These are phyloP conservation scores for Fusarium sp. DNA, from an alignment of 2,329 filamentous ascomycete species.

Conservation along the genomic window DNA sequence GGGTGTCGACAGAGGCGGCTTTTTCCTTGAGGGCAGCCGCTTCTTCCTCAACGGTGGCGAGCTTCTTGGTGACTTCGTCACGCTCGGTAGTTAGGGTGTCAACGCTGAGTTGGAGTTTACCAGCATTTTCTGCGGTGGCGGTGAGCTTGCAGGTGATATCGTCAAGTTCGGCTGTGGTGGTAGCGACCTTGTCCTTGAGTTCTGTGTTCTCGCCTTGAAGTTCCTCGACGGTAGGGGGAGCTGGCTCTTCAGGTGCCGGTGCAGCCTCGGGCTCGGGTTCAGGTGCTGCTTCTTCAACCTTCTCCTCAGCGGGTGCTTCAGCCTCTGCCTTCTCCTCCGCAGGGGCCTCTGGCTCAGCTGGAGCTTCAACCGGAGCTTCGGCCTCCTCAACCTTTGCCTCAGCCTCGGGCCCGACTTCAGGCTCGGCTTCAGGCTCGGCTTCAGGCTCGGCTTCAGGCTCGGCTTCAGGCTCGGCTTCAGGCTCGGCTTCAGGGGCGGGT, in stretches of 20 bases:
- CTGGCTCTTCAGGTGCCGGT: not conserved
- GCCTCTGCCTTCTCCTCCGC: not conserved
- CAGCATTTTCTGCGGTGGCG: conserved; percentile 23
- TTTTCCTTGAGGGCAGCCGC: conserved; percentile 28
- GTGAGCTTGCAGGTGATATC: conserved; percentile 27
- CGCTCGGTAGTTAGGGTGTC: conserved; percentile 24
- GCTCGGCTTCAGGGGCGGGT: not conserved
- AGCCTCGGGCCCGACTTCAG: not conserved
- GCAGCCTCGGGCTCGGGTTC: conserved; percentile 16
- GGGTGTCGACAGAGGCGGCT: conserved; percentile 15
- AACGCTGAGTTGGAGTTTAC: conserved; percentile 28
- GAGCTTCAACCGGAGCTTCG: conserved; percentile 1
- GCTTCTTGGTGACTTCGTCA: conserved; percentile 39
- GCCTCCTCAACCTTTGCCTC: not conserved
- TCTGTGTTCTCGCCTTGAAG: conserved; percentile 30
- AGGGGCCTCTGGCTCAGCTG: not conserved
- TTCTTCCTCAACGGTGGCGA: conserved; percentile 27
- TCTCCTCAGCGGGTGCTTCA: not conserved
- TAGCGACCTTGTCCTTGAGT: conserved; percentile 32
- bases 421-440: not conserved
- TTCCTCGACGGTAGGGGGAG: conserved; percentile 1
- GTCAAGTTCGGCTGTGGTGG: conserved; percentile 12
- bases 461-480: not conserved
- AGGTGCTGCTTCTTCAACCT: conserved; percentile 4
- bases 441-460: not conserved